Conservation (phyloP, 495 filamentous ascomycete genomes). For the Annulohypoxylon maeteangense region DNA sequence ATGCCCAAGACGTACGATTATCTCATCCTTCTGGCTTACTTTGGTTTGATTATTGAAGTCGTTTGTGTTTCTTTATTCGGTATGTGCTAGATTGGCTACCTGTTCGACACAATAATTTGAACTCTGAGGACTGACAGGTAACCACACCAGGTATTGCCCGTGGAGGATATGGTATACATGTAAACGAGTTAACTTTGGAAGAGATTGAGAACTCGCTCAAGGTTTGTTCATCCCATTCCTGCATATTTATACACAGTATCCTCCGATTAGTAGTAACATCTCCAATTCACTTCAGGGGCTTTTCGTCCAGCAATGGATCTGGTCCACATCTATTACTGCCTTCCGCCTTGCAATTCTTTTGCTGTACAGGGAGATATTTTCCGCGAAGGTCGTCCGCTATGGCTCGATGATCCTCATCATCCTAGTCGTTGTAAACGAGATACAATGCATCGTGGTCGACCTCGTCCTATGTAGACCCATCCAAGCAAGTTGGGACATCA, state of each 20-base stretch:
- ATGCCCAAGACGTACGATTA: too few species aligned
- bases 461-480: neutral
- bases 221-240: neutral
- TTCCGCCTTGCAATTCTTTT: neutral
- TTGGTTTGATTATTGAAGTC: too few species aligned
- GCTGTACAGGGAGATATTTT: neutral
- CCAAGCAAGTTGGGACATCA: neutral
- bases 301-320: neutral
- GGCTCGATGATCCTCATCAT: neutral
- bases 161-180: neutral
- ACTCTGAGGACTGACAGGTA: too few species aligned
- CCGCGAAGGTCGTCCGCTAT: neutral
- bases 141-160: too few species aligned
- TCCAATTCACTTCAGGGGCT: neutral
- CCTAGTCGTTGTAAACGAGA: neutral
- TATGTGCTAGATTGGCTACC: too few species aligned
- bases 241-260: neutral
- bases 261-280: neutral
- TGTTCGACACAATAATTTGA: too few species aligned
- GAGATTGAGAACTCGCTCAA: slow-evolving; percentile 1
- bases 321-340: neutral
- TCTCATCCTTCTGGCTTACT: too few species aligned
- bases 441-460: neutral
- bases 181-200: neutral
- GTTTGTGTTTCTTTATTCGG: too few species aligned